Evolutionary conservation across 129 eudicot genomes (phyloP).

Genomic region (Helichrysum umbraculigerum): DNA sequence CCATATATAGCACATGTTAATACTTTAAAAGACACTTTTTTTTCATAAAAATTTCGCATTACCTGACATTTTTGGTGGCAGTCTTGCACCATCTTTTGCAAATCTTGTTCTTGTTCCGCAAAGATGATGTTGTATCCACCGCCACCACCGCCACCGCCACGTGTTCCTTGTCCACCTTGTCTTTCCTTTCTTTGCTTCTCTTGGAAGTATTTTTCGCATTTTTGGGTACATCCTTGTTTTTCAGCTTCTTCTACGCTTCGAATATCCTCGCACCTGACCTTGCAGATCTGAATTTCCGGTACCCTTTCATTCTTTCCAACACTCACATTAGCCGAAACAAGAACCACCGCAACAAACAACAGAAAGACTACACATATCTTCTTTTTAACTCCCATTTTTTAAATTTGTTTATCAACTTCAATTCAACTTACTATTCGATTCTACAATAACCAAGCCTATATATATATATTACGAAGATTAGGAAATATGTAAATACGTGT

Average conservation of each 20-base stretch:
- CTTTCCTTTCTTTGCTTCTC: constrained; percentile 33
- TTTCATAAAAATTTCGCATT: background rate
- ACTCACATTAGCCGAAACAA: constrained; percentile 26
- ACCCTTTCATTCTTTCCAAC: constrained; percentile 29
- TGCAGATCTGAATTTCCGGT: constrained; percentile 45
- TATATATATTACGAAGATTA: background rate
- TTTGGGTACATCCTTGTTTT: constrained; percentile 24
- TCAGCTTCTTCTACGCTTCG: constrained; percentile 6
- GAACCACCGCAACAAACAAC: constrained; percentile 19
- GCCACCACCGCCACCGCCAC: constrained; percentile 1
- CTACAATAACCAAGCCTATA: no score
- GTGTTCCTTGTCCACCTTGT: background rate
- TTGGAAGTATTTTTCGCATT: constrained; percentile 29
- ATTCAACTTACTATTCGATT: background rate
- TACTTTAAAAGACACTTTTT: no score
- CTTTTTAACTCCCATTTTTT: constrained; percentile 35
- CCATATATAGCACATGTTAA: no score
- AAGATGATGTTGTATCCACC: constrained; percentile 27
- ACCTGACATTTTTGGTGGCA: constrained; percentile 34
- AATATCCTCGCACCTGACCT: constrained; percentile 37
- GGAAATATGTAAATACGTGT: background rate
- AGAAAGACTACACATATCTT: constrained; percentile 27
- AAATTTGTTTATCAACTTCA: background rate
- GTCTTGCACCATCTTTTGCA: background rate
- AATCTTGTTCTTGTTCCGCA: constrained; percentile 11